Evolutionary conservation across 2,329 filamentous ascomycete species (phyloP).

Genomic region (Colletotrichum plurivorum): DNA sequence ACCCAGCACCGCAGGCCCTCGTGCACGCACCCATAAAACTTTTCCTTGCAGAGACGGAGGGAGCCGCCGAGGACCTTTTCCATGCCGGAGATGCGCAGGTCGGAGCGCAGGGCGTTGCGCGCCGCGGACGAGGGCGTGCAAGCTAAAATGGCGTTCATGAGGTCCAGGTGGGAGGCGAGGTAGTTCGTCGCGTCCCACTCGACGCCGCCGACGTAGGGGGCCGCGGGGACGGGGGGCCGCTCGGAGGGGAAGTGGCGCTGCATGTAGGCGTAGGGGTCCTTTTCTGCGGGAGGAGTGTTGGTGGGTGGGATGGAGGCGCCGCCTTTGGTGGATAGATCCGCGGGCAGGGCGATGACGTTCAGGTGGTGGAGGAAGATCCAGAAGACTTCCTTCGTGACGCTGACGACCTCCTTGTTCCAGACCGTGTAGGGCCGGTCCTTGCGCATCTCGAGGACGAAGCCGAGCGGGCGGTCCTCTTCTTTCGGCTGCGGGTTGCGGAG

Average conservation of each 20-base stretch:
- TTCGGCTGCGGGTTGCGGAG: slow-evolving; percentile 84
- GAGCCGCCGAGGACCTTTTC: slow-evolving; percentile 90
- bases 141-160: slow-evolving; percentile 91
- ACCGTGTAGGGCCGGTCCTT: slow-evolving; percentile 89
- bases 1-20: slow-evolving; percentile 93
- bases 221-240: slow-evolving; percentile 90
- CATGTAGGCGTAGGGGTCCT: slow-evolving; percentile 70
- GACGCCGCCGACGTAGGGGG: slow-evolving; percentile 95
- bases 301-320: slow-evolving; percentile 44
- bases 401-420: slow-evolving; percentile 93
- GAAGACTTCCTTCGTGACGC: slow-evolving; percentile 97
- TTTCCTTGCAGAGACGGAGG: slow-evolving; percentile 94
- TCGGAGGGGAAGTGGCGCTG: slow-evolving; percentile 84
- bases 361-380: slow-evolving; percentile 98
- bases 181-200: slow-evolving; percentile 99
- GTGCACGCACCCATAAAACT: slow-evolving; percentile 95
- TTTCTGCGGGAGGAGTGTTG: slow-evolving; percentile 53
- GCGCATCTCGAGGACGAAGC: slow-evolving; percentile 92
- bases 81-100: slow-evolving; percentile 87
- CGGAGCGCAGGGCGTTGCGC: slow-evolving; percentile 83
- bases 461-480: slow-evolving; percentile 82
- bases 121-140: slow-evolving; percentile 78
- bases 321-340: slow-evolving; percentile 53
- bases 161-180: slow-evolving; percentile 90
- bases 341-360: slow-evolving; percentile 83